Evolutionary conservation across 2,329 filamentous ascomycete genomes (phyloP), one percentile per base, ranked within the genome.

Genomic region (Epichloe sp.): DNA sequence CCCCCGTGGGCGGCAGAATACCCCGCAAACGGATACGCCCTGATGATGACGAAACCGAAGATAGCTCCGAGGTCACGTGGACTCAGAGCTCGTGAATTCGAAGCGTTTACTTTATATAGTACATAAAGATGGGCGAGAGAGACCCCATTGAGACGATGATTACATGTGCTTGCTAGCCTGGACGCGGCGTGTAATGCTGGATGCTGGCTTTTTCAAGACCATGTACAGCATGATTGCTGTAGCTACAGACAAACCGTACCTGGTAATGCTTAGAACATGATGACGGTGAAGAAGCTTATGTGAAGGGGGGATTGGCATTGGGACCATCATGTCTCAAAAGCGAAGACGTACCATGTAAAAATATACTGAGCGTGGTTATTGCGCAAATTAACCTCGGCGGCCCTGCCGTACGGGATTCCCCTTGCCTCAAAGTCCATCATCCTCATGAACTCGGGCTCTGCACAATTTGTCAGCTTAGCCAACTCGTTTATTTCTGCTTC

Each of bases 341-440:
- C 17, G n/a, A 19, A 34, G 31, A 44, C 82, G 63, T 80, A 97
- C 93, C 93, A 98, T 58, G 93, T 98, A 68, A 96, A 93, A 59
- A 98, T 98, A 69, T 98, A 98, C 74, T 97, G 93, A 56, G 88
- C 83, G 69, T 98, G 93, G 69, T 95, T 97, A 66, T 98, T 98
- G 65, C 88, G 80, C 63, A 98, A 72, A 65, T 94, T 95, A 54
- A 98, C 90, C 69, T 95, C 88, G 4, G 93, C 79, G 6, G 88
- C 72, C 63, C 91, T 79, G 14, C 90, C 93, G 63, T 96, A 91
- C 2, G 93, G 93, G 53, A 96, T 83, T 31, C 93, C 93, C 60
- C 85, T 86, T 14, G 78, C 76, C 63, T 87, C 79, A 62, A 88
- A 80, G 60, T 90, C 82, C 63, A 88, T 83, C 55, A 83, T 76